phyloP scores from a whole-genome alignment of 2,329 filamentous ascomycete genomes.

The Stagonosporopsis tanaceti region DNA sequence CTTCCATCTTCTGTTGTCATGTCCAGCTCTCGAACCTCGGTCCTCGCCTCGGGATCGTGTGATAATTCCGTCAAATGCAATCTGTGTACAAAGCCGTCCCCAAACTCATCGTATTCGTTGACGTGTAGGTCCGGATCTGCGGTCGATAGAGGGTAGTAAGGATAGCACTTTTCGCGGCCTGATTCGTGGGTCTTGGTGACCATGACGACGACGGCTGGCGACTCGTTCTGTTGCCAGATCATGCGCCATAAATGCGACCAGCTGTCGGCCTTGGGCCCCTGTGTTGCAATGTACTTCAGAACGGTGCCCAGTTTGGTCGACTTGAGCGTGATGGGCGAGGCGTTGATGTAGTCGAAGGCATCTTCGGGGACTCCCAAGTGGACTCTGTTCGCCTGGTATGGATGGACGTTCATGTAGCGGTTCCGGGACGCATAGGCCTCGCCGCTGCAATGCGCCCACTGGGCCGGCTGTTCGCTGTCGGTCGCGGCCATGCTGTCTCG shows the following conservation, averaged over 20 bases:
- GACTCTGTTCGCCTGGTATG: constrained; percentile 86
- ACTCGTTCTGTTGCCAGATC: constrained; percentile 82
- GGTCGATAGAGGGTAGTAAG: constrained; percentile 75
- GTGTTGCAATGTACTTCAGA: constrained; percentile 82
- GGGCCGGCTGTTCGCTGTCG: constrained; percentile 56
- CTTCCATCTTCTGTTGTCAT: constrained; percentile 54
- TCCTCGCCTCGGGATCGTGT: constrained; percentile 65
- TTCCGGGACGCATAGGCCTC: constrained; percentile 71
- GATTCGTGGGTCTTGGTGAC: constrained; percentile 87
- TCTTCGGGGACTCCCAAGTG: constrained; percentile 78
- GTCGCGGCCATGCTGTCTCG: constrained; percentile 50
- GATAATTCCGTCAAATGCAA: constrained; percentile 67
- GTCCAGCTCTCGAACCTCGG: constrained; percentile 76
- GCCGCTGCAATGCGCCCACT: constrained; percentile 66
- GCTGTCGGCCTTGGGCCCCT: constrained; percentile 80
- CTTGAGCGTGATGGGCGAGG: constrained; percentile 56
- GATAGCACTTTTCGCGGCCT: constrained; percentile 81
- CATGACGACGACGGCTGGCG: constrained; percentile 84
- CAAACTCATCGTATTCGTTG: constrained; percentile 71
- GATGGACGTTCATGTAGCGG: constrained; percentile 88
- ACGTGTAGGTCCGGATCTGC: constrained; percentile 57
- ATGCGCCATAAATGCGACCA: constrained; percentile 93
- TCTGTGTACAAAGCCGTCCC: constrained; percentile 71
- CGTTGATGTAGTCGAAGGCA: constrained; percentile 63
- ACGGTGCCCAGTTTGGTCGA: constrained; percentile 51